Conservation (phyloP, 805 yeast species). For the Metschnikowia picachoensis region DNA sequence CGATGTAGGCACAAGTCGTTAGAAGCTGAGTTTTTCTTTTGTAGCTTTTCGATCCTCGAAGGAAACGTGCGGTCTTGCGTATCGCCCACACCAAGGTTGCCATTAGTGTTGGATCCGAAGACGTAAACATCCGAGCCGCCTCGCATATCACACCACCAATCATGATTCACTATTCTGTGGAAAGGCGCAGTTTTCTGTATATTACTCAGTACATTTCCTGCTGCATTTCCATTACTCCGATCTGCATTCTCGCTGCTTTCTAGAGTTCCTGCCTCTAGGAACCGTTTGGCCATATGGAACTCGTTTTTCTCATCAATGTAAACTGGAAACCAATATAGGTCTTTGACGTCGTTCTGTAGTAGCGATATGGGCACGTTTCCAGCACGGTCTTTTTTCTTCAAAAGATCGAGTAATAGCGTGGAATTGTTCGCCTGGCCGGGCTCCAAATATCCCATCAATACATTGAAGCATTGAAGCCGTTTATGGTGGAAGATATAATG, state of each 20-base stretch:
- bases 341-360: constrained; percentile 44
- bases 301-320: constrained; percentile 36
- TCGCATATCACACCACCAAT: constrained; percentile 42
- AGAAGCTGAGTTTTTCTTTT: background rate
- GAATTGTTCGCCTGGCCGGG: constrained; percentile 8
- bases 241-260: background rate
- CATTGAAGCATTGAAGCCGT: constrained; percentile 50
- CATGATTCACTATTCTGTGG: constrained; percentile 11
- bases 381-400: constrained; percentile 63
- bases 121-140: constrained; percentile 60
- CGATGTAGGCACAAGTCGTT: constrained; percentile 8
- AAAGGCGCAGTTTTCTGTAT: background rate
- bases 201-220: background rate
- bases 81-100: constrained; percentile 65
- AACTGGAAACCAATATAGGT: constrained; percentile 41
- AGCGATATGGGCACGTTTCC: constrained; percentile 73
- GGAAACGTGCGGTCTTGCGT: constrained; percentile 44
- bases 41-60: constrained; percentile 27
- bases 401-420: constrained; percentile 31
- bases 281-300: constrained; percentile 24
- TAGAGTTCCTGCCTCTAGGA: background rate
- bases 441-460: constrained; percentile 23
- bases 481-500: constrained; percentile 66
- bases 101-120: constrained; percentile 60
- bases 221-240: background rate